These are phyloP conservation scores for Candida xyloterini DNA, from an alignment of 805 yeast genomes.

Conservation along the genomic window DNA sequence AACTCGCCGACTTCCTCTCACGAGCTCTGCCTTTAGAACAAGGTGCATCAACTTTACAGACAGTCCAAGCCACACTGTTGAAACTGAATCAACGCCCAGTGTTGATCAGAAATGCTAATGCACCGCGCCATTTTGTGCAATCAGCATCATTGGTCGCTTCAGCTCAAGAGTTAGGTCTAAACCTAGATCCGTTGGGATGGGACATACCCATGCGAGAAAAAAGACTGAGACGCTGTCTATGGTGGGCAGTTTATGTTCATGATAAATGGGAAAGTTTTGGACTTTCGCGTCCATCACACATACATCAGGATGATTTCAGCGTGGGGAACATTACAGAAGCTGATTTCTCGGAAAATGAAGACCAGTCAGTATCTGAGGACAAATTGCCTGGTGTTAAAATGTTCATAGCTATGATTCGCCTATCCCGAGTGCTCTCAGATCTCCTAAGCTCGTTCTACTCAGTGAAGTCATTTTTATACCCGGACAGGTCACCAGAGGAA, in stretches of 20 bases:
- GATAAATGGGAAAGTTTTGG: conserved; percentile 38
- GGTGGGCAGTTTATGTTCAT: conserved; percentile 50
- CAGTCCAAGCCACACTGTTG: conserved; percentile 35
- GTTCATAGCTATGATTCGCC: too few species aligned
- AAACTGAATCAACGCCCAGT: conserved; percentile 23
- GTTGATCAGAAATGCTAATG: conserved; percentile 34
- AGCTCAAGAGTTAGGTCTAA: conserved; percentile 46
- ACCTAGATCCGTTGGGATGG: conserved; percentile 46
- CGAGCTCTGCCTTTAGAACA: conserved; percentile 10
- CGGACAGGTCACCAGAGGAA: too few species aligned
- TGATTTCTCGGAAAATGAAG: too few species aligned
- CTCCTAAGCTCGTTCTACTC: too few species aligned
- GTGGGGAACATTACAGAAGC: too few species aligned
- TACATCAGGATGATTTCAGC: too few species aligned
- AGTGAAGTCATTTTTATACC: too few species aligned
- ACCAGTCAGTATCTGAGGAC: too few species aligned
- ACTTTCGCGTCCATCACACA: too few species aligned
- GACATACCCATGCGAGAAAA: conserved; percentile 46
- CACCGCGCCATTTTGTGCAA: conserved; percentile 35
- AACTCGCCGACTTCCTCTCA: conserved; percentile 24
- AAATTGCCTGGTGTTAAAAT: too few species aligned
- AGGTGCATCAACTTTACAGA: conserved; percentile 16
- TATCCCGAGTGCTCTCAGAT: too few species aligned
- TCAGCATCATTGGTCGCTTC: conserved; percentile 29
- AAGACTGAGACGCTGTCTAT: conserved; percentile 42